These are phyloP conservation scores for Trichoderma sp. DNA, from an alignment of 2,329 filamentous ascomycete genomes.

Conservation along the genomic window DNA sequence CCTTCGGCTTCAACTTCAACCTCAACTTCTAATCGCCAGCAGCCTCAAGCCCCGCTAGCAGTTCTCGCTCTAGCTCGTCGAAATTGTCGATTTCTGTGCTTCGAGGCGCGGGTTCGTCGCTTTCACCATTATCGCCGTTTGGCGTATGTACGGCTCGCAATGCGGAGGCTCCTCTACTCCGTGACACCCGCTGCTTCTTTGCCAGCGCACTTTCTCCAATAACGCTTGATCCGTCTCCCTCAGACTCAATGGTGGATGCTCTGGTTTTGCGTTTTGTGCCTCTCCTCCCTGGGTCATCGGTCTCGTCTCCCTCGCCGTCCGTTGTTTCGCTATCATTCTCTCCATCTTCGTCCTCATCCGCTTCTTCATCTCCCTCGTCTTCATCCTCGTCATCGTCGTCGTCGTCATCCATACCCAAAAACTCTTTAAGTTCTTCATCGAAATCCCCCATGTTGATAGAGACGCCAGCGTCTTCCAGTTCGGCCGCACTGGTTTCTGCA, in stretches of 20 bases:
- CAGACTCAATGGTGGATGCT: constrained; percentile 34
- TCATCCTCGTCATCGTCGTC: constrained; percentile 45
- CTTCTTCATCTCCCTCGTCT: constrained; percentile 22
- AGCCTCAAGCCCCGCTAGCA: constrained; percentile 58
- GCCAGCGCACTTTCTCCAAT: constrained; percentile 41
- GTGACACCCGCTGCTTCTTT: constrained; percentile 52
- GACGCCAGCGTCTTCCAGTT: constrained; percentile 32
- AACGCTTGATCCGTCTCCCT: constrained; percentile 32
- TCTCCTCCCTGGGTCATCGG: constrained; percentile 29
- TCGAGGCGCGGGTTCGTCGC: not conserved
- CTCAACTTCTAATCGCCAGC: constrained; percentile 34
- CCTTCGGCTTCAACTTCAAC: constrained; percentile 24
- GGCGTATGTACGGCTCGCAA: constrained; percentile 47
- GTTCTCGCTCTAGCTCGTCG: constrained; percentile 61
- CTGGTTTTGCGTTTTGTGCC: constrained; percentile 36
- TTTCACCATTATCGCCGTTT: constrained; percentile 35
- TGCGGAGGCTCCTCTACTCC: constrained; percentile 44
- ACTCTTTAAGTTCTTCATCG: constrained; percentile 73
- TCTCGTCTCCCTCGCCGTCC: constrained; percentile 32
- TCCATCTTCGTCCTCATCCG: constrained; percentile 21
- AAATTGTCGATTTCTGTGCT: constrained; percentile 30
- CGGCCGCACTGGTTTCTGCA: constrained; percentile 32
- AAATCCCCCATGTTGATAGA: constrained; percentile 53
- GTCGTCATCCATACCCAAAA: constrained; percentile 58
- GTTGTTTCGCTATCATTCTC: constrained; percentile 26